Conservation (phyloP, 805 yeast species). For the Candida silvicultrix region DNA sequence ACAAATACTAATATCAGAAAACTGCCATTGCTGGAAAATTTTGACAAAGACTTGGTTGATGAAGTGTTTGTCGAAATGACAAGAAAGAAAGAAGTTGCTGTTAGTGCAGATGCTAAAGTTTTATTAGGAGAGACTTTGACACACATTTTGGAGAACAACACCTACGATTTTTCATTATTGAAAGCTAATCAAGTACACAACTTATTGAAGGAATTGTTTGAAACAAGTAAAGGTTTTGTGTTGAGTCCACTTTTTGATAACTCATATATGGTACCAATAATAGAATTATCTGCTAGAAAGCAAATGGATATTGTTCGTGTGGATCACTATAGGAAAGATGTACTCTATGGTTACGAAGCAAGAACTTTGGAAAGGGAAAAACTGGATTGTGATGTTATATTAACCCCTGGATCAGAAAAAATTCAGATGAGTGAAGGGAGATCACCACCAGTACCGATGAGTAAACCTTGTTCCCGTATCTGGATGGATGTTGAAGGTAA, state of each 20-base stretch:
- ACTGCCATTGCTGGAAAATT: conserved; percentile 28
- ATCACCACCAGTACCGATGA: conserved; percentile 44
- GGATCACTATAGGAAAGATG: conserved; percentile 42
- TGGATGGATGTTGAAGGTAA: conserved; percentile 70
- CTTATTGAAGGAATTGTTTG: conserved; percentile 33
- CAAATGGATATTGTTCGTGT: conserved; percentile 41
- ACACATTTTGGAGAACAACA: conserved; percentile 17
- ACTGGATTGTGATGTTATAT: conserved; percentile 57
- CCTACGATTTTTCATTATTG: conserved; percentile 31
- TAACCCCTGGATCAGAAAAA: conserved; percentile 18
- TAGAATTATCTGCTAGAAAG: conserved; percentile 44
- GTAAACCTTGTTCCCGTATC: conserved; percentile 54
- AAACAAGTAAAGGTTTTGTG: conserved; percentile 44
- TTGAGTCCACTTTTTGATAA: conserved; percentile 52
- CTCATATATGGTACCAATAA: conserved; percentile 54
- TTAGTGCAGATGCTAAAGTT: conserved; percentile 38
- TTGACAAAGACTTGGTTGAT: conserved; percentile 44
- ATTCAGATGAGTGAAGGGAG: conserved; percentile 6
- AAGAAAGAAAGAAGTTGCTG: conserved; percentile 47
- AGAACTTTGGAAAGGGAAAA: conserved; percentile 64
- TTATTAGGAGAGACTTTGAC: conserved; percentile 23
- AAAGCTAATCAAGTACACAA: conserved; percentile 42
- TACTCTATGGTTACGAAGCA: conserved; percentile 67
- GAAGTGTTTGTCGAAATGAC: conserved; percentile 35
- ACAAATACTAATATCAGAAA: conserved; percentile 21